Percentiles rank a stretch among this genome's conserved stretches.
Evolutionary conservation across 2,329 filamentous ascomycete genomes (phyloP).

Genomic region (Trichoderma polysporum): DNA sequence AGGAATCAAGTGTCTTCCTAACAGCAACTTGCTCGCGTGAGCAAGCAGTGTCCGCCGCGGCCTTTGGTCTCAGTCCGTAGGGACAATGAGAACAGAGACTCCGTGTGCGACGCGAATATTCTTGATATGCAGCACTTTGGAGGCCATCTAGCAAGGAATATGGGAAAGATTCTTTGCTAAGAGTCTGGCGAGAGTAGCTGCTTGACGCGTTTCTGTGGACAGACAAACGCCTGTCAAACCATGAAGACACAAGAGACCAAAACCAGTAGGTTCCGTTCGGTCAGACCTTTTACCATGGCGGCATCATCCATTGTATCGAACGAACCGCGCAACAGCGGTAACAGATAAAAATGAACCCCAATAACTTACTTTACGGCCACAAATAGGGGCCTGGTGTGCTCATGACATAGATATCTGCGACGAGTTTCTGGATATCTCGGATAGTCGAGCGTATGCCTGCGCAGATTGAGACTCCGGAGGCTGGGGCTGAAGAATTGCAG

Average conservation of each 20-base stretch:
- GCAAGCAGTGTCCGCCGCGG: constrained; percentile 51
- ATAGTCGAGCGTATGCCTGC: background rate
- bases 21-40: background rate
- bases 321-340: background rate
- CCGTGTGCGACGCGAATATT: constrained; percentile 47
- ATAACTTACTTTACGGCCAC: constrained; percentile 6
- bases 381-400: background rate
- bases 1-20: constrained; percentile 30
- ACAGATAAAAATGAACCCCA: background rate
- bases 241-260: constrained; percentile 30
- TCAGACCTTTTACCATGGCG: constrained; percentile 65
- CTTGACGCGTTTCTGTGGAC: background rate
- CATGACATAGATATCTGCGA: constrained; percentile 1
- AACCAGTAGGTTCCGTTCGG: constrained; percentile 50
- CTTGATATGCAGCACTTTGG: constrained; percentile 9
- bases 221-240: constrained; percentile 9
- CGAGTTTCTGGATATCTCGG: background rate
- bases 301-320: constrained; percentile 49
- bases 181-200: background rate
- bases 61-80: constrained; percentile 58
- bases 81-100: constrained; percentile 47
- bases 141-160: background rate
- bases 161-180: background rate
- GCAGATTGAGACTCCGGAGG: background rate
- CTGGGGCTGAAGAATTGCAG: background rate